Evolutionary conservation across 345 rosid genomes (phyloP).

Genomic region (Eucalyptus grandis): DNA sequence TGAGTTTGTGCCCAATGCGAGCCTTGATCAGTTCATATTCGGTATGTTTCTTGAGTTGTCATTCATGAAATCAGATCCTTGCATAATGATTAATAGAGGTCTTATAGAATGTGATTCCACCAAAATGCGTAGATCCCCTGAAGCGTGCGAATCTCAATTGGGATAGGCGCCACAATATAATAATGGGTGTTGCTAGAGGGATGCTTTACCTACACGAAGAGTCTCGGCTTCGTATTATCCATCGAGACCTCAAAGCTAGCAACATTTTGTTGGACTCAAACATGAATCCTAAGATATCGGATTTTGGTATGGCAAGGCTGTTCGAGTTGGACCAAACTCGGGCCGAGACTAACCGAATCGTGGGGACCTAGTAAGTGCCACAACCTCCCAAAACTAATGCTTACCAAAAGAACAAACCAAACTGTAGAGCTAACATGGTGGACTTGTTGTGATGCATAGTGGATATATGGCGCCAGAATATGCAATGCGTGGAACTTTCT

Average conservation of each 20-base stretch:
- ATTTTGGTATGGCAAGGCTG: slow-evolving; percentile 38
- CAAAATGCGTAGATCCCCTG: neutral
- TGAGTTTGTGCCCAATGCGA: slow-evolving; percentile 30
- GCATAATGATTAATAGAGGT: neutral
- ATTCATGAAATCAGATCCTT: neutral
- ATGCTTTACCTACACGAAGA: slow-evolving; percentile 39
- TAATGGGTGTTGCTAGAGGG: slow-evolving; percentile 29
- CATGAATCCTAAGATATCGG: slow-evolving; percentile 32
- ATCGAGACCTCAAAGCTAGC: slow-evolving; percentile 34
- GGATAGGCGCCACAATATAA: slow-evolving; percentile 20
- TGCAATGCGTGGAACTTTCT: too few relatives aligned
- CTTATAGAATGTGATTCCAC: neutral
- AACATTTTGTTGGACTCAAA: slow-evolving; percentile 28
- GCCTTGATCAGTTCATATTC: slow-evolving; percentile 30
- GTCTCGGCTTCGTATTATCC: slow-evolving; percentile 24
- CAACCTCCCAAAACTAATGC: neutral
- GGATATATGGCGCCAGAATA: too few relatives aligned
- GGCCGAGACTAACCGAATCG: slow-evolving; percentile 10
- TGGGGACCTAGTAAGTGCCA: slow-evolving; percentile 27
- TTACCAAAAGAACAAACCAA: neutral
- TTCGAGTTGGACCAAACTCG: slow-evolving; percentile 22
- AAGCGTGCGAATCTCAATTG: slow-evolving; percentile 6
- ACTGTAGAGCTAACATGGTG: neutral
- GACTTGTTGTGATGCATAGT: too few relatives aligned
- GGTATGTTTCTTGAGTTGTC: neutral